Evolutionary conservation across 192 early-diverging fungal species (phyloP).

Genomic region (Umbelopsis sp.): DNA sequence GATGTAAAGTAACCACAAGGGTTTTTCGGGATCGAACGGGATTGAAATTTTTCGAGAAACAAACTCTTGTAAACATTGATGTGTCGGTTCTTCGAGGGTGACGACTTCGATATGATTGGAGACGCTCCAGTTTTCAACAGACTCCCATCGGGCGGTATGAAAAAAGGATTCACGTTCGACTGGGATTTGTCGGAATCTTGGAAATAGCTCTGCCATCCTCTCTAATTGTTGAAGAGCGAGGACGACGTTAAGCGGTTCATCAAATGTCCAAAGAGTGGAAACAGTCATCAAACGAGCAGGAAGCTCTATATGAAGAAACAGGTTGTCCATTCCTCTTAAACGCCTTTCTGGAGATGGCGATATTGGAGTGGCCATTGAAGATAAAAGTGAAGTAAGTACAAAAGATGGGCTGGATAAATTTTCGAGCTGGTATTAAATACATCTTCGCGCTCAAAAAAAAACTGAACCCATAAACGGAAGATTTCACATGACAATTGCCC

Average conservation of each 20-base stretch:
- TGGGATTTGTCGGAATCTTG: constrained; percentile 21
- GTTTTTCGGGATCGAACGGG: constrained; percentile 26
- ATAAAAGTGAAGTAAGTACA: not conserved
- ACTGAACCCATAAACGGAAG: not conserved
- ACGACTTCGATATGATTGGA: not conserved
- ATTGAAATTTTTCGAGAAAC: constrained; percentile 5
- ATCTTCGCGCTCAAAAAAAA: not conserved
- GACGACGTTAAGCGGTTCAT: not conserved
- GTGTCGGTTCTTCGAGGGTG: constrained; percentile 23
- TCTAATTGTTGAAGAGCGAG: constrained; percentile 9
- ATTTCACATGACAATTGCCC: constrained; percentile 9
- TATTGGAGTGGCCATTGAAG: constrained; percentile 9
- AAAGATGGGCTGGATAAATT: not conserved
- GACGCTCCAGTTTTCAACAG: not conserved
- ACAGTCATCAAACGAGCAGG: constrained; percentile 35
- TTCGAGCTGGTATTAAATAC: not conserved
- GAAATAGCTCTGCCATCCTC: constrained; percentile 17
- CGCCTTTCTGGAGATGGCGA: constrained; percentile 1
- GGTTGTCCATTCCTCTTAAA: constrained; percentile 35
- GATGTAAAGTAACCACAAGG: constrained; percentile 30
- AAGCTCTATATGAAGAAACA: constrained; percentile 28
- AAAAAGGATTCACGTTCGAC: not conserved
- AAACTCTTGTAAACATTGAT: constrained; percentile 21
- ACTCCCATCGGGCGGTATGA: constrained; percentile 4
- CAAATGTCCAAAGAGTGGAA: constrained; percentile 29